Conservation (phyloP, 495 filamentous ascomycete genomes). For the Penicillium malachiteum region DNA sequence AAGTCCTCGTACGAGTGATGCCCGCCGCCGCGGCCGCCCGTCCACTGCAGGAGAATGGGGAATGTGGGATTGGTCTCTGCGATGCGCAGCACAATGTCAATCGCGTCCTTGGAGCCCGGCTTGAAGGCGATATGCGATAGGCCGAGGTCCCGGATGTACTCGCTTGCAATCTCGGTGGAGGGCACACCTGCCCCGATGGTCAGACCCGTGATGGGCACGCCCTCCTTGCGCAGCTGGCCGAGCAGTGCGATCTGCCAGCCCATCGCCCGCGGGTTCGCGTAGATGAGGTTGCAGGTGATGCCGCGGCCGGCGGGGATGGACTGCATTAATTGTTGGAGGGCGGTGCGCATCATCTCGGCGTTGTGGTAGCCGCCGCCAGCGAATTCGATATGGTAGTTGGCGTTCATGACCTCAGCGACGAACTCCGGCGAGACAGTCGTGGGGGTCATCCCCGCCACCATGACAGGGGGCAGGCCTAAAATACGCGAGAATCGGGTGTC, state of each 20-base stretch:
- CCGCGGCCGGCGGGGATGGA: constrained; percentile 85
- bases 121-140: constrained; percentile 52
- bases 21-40: constrained; percentile 50
- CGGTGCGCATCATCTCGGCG: constrained; percentile 83
- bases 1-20: constrained; percentile 56
- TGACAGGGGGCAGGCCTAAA: constrained; percentile 81
- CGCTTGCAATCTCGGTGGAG: constrained; percentile 44
- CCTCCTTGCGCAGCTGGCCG: constrained; percentile 77
- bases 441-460: constrained; percentile 97
- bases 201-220: constrained; percentile 89
- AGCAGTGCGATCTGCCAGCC: constrained; percentile 95
- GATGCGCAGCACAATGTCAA: constrained; percentile 47
- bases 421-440: constrained; percentile 96
- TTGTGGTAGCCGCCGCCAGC: constrained; percentile 93
- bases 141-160: constrained; percentile 48
- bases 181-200: constrained; percentile 52
- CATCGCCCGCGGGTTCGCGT: constrained; percentile 95
- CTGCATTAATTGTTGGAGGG: constrained; percentile 84
- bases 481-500: constrained; percentile 97
- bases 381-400: constrained; percentile 90
- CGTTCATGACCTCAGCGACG: constrained; percentile 91
- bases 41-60: constrained; percentile 53
- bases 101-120: constrained; percentile 44
- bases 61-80: constrained; percentile 45
- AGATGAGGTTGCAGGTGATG: constrained; percentile 93